A percentile compares a stretch with the other conserved stretches of the same genome.
Conservation (phyloP, 306 rosid species). For the Castanea mollissima region DNA sequence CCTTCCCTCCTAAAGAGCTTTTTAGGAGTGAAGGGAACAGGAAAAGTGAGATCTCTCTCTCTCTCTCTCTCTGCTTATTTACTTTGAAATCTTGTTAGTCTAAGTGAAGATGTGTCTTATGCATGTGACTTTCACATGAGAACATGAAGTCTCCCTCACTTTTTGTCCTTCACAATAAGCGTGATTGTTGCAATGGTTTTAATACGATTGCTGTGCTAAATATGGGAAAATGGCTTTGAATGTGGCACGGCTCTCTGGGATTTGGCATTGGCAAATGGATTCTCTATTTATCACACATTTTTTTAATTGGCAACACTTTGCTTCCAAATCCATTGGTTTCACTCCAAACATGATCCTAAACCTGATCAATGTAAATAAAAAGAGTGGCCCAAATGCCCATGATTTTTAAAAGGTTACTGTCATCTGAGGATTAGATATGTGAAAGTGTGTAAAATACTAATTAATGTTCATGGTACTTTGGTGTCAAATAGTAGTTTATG, state of each 20-base stretch:
- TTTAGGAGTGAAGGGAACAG: constrained; percentile 51
- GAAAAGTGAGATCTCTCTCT: constrained; percentile 6
- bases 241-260: constrained; percentile 11
- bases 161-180: neutral
- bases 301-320: neutral
- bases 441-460: neutral
- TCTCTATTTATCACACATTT: constrained; percentile 11
- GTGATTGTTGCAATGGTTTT: constrained; percentile 26
- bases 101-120: constrained; percentile 24
- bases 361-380: neutral
- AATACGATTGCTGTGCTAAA: constrained; percentile 5
- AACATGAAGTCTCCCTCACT: constrained; percentile 11
- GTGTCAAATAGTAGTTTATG: neutral
- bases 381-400: neutral
- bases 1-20: constrained; percentile 46
- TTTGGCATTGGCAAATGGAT: neutral
- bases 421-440: constrained; percentile 11
- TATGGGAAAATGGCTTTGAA: constrained; percentile 18
- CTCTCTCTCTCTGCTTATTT: neutral
- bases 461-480: neutral
- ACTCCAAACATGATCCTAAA: neutral
- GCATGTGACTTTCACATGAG: constrained; percentile 40
- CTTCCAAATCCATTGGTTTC: neutral
- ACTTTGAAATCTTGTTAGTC: constrained; percentile 19
- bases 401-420: constrained; percentile 11